These are phyloP conservation scores for Tieghemiomyces parasiticus DNA, from an alignment of 192 early-diverging fungal species.

Conservation along the genomic window DNA sequence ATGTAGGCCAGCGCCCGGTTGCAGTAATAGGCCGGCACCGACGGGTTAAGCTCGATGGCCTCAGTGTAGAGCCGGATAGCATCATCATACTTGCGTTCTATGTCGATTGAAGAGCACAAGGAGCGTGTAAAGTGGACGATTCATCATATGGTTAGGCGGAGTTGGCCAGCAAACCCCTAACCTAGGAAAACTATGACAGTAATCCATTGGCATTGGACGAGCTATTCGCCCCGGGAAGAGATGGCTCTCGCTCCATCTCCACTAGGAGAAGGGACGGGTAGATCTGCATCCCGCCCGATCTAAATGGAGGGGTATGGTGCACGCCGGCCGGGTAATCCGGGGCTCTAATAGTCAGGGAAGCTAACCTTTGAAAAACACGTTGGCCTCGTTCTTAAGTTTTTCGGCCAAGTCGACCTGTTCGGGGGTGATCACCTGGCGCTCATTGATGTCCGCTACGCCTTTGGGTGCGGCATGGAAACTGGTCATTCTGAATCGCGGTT, in stretches of 20 bases:
- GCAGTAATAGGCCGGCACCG: slow-evolving; percentile 72
- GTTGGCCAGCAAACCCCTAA: background rate
- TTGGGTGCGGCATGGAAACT: background rate
- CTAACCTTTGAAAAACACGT: slow-evolving; percentile 9
- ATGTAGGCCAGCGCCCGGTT: slow-evolving; percentile 88
- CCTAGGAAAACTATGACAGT: background rate
- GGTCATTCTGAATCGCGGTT: background rate
- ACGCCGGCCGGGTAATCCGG: too few species aligned
- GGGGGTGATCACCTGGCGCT: background rate
- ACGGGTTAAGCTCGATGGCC: slow-evolving; percentile 74
- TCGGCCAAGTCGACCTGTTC: slow-evolving; percentile 1
- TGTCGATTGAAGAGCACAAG: background rate
- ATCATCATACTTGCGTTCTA: slow-evolving; percentile 47
- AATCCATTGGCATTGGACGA: too few species aligned
- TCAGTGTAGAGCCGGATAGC: slow-evolving; percentile 86
- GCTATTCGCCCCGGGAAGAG: background rate
- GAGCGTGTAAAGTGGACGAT: background rate
- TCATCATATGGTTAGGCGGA: background rate
- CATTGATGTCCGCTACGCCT: background rate
- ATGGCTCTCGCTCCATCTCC: background rate
- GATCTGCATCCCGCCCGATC: too few species aligned
- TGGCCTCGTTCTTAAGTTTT: slow-evolving; percentile 9
- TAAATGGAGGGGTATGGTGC: too few species aligned
- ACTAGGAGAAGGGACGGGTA: background rate
- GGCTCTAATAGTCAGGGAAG: too few species aligned